phyloP scores from a whole-genome alignment of 441 rosid genomes.

The Bruguiera hainesii region DNA sequence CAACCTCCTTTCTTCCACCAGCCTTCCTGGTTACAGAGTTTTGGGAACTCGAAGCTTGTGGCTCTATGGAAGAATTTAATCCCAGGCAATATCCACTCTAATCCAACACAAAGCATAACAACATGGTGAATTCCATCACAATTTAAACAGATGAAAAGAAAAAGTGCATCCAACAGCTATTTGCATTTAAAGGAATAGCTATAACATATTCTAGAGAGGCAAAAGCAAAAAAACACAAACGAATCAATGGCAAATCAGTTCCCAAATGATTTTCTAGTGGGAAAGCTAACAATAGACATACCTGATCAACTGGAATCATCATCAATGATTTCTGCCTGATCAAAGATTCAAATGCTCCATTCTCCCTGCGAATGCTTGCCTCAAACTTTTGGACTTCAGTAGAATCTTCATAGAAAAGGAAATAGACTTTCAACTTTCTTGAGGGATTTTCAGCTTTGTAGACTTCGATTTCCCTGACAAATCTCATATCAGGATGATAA shows the following conservation, averaged over 20 bases:
- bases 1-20: constrained; percentile 87
- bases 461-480: constrained; percentile 91
- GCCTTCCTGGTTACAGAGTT: constrained; percentile 87
- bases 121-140: background rate
- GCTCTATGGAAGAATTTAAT: constrained; percentile 49
- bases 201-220: background rate
- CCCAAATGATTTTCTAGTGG: background rate
- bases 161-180: background rate
- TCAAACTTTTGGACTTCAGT: constrained; percentile 93
- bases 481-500: constrained; percentile 81
- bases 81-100: constrained; percentile 73
- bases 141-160: background rate
- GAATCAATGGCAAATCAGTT: background rate
- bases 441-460: constrained; percentile 89
- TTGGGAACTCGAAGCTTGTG: constrained; percentile 62
- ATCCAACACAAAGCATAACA: constrained; percentile 16
- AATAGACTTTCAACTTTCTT: constrained; percentile 70
- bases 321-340: constrained; percentile 91
- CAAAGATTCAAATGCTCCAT: constrained; percentile 92
- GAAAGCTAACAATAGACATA: constrained; percentile 19
- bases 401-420: constrained; percentile 88
- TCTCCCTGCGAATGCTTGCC: constrained; percentile 89
- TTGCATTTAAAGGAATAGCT: too few relatives aligned
- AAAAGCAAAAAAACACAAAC: background rate
- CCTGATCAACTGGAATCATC: constrained; percentile 98